Percentiles rank a stretch among this genome's conserved stretches.
Evolutionary conservation across 1,284 basidiomycete genomes (phyloP).

Genomic region (Heterobasidion annosum): DNA sequence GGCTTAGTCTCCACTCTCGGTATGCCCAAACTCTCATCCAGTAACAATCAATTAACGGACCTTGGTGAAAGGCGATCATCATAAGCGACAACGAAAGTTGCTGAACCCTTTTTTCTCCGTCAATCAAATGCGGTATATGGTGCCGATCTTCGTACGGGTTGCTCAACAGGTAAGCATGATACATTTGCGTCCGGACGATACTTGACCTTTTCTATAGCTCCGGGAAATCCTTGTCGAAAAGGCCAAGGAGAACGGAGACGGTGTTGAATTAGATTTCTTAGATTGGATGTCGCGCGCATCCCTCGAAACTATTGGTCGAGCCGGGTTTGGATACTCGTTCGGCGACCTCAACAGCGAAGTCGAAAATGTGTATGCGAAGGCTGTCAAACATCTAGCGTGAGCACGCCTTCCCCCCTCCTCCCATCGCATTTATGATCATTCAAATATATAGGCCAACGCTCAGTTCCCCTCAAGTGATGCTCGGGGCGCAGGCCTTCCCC

Average conservation of each 20-base stretch:
- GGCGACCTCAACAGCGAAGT: conserved; percentile 12
- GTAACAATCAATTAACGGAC: not conserved
- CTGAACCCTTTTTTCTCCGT: not conserved
- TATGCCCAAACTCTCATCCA: not conserved
- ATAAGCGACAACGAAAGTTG: not conserved
- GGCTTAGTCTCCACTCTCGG: conserved; percentile 14
- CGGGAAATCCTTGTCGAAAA: not conserved
- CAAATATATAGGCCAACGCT: conserved; percentile 8
- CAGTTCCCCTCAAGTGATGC: conserved; percentile 9
- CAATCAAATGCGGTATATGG: conserved; percentile 2
- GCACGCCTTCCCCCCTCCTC: conserved; percentile 15
- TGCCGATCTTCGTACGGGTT: not conserved
- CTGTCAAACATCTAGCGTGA: conserved; percentile 15
- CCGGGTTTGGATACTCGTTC: conserved; percentile 30
- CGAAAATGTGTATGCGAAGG: conserved; percentile 23
- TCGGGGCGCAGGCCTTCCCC: conserved; percentile 16
- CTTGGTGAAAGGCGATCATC: conserved; percentile 2
- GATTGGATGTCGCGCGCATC: conserved; percentile 29
- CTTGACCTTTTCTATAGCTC: not conserved
- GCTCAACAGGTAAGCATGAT: not conserved
- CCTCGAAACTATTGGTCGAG: conserved; percentile 22
- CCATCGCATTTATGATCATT: not conserved
- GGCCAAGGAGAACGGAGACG: conserved; percentile 5
- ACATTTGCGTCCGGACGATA: not conserved
- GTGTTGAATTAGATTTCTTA: conserved; percentile 21